phyloP scores from a whole-genome alignment of 352 stramenopile species.

The Globisporangium polare region DNA sequence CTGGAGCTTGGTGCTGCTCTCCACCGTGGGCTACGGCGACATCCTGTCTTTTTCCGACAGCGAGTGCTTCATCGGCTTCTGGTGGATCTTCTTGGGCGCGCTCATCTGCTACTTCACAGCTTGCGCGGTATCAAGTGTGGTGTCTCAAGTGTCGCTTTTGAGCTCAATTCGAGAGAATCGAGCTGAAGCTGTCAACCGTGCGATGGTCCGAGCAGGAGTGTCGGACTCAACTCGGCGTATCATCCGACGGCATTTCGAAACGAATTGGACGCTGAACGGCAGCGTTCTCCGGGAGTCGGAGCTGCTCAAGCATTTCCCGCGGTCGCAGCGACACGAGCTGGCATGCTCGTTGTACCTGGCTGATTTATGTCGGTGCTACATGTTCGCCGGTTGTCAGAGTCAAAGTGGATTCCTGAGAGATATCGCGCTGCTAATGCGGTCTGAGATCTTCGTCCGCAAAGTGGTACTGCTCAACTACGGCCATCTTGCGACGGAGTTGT shows the following conservation, averaged over 20 bases:
- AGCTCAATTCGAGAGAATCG: conserved; percentile 2
- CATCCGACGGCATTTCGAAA: conserved; percentile 20
- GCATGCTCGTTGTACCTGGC: conserved; percentile 15
- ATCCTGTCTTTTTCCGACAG: conserved; percentile 55
- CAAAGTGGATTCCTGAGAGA: conserved; percentile 29
- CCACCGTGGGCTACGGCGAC: conserved; percentile 67
- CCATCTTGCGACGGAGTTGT: conserved; percentile 49
- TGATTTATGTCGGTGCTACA: conserved; percentile 9
- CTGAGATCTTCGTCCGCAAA: conserved; percentile 57
- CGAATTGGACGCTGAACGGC: conserved; percentile 21
- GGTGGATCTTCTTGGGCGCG: conserved; percentile 22
- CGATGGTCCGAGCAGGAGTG: conserved; percentile 12
- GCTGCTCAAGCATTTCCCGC: conserved; percentile 19
- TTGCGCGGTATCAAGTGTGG: conserved; percentile 20
- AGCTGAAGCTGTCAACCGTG: conserved; percentile 10
- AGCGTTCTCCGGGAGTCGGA: conserved; percentile 15
- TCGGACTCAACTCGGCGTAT: conserved; percentile 12
- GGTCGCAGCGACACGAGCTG: conserved; percentile 15
- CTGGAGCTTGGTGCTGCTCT: conserved; percentile 71
- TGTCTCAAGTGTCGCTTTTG: conserved; percentile 17
- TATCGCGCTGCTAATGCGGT: conserved; percentile 28
- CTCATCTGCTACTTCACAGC: conserved; percentile 25
- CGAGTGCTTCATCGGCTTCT: conserved; percentile 17
- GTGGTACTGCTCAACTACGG: conserved; percentile 55
- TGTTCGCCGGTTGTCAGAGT: conserved; percentile 3